Conservation (phyloP, 441 rosid genomes). For the Monsonia emarginata region DNA sequence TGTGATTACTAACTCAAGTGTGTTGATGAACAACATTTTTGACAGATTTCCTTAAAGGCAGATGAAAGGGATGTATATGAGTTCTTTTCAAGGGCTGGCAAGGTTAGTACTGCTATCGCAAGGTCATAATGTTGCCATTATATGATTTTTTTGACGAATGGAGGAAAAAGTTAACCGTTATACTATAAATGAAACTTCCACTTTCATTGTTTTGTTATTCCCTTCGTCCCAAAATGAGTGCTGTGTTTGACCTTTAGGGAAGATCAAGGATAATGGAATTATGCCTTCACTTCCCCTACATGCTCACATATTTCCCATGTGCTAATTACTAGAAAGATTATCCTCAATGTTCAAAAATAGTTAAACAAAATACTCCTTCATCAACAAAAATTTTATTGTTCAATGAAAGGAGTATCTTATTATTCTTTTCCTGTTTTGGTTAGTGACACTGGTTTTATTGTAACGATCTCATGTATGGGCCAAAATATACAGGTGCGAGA, state of each 20-base stretch:
- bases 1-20: conserved; percentile 6
- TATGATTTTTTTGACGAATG: neutral
- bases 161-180: neutral
- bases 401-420: neutral
- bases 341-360: neutral
- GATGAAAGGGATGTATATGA: conserved; percentile 89
- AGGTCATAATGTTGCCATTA: conserved; percentile 1
- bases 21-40: conserved; percentile 9
- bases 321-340: no score
- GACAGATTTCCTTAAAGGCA: conserved; percentile 86
- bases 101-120: conserved; percentile 40
- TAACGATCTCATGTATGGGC: neutral
- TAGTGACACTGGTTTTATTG: neutral
- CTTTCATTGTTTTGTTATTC: no score
- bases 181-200: no score
- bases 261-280: no score
- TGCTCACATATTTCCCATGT: no score
- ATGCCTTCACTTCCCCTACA: no score
- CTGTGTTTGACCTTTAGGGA: no score
- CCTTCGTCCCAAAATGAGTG: no score
- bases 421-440: neutral
- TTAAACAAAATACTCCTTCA: neutral
- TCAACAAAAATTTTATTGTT: neutral
- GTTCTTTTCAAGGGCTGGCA: conserved; percentile 94
- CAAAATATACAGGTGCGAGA: conserved; percentile 62